Base-by-base conservation (phyloP, 2,329 filamentous ascomycete genomes). In the Ceratocystis cubensis region DNA sequence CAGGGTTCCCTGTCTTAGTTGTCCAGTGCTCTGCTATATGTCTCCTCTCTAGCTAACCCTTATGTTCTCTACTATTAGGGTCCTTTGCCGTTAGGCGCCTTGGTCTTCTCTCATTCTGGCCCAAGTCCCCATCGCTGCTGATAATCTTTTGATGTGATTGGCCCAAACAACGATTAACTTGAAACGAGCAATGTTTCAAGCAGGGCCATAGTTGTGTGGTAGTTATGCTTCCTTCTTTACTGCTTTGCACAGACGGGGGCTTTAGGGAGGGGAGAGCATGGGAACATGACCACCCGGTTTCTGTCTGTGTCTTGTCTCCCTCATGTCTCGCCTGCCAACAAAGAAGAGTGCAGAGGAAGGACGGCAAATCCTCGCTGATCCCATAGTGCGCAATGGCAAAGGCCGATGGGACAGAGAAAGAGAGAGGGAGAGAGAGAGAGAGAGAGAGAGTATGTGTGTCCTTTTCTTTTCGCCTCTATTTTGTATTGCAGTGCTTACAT, bases 101-200 rank as follows among this genome's bases (percentile, higher is more conserved):
- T n/a, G 4, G 8, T 22, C 25, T 46, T 41, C 15, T 50, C 62
- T 45, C 30, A 17, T 30, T 28, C 22, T 48, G 30, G 56, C 17
- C 17, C 48, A 20, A 2, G 5, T n/a, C 28, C 7, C 25, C 22
- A 10, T 13, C 48, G 20, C 22, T 13, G 20, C 53, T 3, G 28
- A 33, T 17, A 5, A 37, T 30, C 7, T 2, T 25, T n/a, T 22
- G 25, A 28, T 59, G 28, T 59, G 56, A 59, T 59, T 59, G 56
- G 56, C 30, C 56, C 2, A 15, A 10, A 28, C 56, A 59, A 10
- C 5, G 56, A 25, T n/a, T n/a, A 59, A 37, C 28, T 37, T 59
- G 56, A 59, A 59, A 59, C 56, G 30, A n/a, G 33, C 17, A 33
- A n/a, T 59, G 56, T 59, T 59, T 59, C 56, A 59, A 59, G 56